phyloP scores from a whole-genome alignment of 192 early-diverging fungal genomes.

The Linnemannia hyalina region DNA sequence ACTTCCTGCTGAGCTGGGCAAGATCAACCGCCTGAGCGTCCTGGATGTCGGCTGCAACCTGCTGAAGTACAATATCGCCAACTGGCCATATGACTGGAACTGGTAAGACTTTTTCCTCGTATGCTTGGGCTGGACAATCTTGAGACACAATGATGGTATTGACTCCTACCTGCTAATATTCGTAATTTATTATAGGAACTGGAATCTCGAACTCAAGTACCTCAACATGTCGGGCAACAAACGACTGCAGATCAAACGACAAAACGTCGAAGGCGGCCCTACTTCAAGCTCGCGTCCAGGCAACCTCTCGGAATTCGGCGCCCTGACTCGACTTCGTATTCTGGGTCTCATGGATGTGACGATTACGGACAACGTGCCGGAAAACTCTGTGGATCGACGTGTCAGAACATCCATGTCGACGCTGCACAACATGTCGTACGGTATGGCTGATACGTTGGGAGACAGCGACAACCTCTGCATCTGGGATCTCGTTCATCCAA shows the following conservation, averaged over 20 bases:
- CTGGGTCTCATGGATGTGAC: conserved; percentile 95
- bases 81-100: conserved; percentile 98
- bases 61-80: conserved; percentile 93
- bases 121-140: not conserved
- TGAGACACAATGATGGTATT: not conserved
- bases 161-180: not conserved
- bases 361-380: conserved; percentile 75
- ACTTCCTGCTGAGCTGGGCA: conserved; percentile 92
- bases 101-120: conserved; percentile 64
- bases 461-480: conserved; percentile 76
- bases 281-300: conserved; percentile 43
- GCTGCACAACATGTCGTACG: conserved; percentile 87
- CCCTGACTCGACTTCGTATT: conserved; percentile 81
- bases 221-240: conserved; percentile 94
- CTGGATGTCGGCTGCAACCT: conserved; percentile 91
- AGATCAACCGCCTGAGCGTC: conserved; percentile 81
- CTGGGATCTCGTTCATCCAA: conserved; percentile 90
- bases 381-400: conserved; percentile 84
- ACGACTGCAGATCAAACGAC: conserved; percentile 86
- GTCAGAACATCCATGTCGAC: conserved; percentile 87
- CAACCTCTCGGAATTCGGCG: conserved; percentile 83
- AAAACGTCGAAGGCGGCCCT: conserved; percentile 61
- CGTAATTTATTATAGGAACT: conserved; percentile 67
- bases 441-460: conserved; percentile 87
- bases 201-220: conserved; percentile 91